phyloP scores from a whole-genome alignment of 495 filamentous ascomycete species.

The Podospora didyma region DNA sequence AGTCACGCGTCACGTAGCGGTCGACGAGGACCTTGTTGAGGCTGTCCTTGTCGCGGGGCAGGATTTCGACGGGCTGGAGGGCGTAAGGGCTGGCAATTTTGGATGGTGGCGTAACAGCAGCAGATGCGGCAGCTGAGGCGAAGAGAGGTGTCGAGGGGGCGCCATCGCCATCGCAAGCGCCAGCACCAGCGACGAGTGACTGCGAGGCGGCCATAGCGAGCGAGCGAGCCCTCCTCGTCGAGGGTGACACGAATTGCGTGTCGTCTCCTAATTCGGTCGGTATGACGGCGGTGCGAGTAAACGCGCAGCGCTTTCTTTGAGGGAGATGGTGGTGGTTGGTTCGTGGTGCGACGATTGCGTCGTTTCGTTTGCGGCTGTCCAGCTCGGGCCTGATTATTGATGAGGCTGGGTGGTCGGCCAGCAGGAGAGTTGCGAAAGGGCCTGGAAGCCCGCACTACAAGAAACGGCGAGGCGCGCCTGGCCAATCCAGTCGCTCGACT shows the following conservation, averaged over 20 bases:
- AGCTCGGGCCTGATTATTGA: neutral
- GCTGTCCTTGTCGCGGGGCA: slow-evolving; percentile 41
- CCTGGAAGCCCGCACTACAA: neutral
- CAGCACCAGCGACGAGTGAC: slow-evolving; percentile 13
- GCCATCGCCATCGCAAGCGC: slow-evolving; percentile 5
- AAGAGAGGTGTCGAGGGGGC: neutral
- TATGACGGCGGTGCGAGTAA: neutral
- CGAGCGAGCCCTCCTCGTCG: neutral
- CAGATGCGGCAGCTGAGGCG: slow-evolving; percentile 4
- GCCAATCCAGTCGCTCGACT: slow-evolving; percentile 5
- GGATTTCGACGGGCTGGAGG: slow-evolving; percentile 19
- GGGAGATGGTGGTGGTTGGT: neutral
- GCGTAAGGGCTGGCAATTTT: slow-evolving; percentile 27
- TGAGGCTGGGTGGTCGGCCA: slow-evolving; percentile 1
- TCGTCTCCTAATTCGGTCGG: neutral
- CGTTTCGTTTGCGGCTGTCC: neutral
- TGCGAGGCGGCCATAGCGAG: slow-evolving; percentile 29
- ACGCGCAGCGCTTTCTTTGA: neutral
- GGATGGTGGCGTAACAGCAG: slow-evolving; percentile 13
- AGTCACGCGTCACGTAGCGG: slow-evolving; percentile 74
- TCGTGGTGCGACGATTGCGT: neutral
- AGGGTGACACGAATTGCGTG: neutral
- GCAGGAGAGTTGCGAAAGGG: neutral
- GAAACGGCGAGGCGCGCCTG: slow-evolving; percentile 8
- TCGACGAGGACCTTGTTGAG: slow-evolving; percentile 62